Base-by-base conservation (phyloP, 139 green algal genomes). In the Chlorella sp. region DNA sequence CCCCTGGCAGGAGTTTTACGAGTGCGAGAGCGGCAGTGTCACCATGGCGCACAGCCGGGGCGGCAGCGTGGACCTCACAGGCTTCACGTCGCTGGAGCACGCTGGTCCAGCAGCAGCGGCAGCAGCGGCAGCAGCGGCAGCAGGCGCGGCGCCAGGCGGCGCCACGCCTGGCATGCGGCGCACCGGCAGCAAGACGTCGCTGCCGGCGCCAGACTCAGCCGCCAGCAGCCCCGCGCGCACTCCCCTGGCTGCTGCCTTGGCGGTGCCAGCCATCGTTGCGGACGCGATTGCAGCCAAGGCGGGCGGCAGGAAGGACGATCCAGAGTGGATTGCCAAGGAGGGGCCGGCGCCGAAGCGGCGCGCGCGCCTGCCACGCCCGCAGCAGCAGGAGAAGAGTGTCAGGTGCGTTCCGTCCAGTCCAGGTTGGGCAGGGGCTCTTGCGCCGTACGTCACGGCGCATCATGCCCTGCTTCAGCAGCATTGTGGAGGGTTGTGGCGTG, bases 301-400 rank as follows among this genome's bases (percentile, higher is more conserved):
- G 13, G 67, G 30, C 34, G 34, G 3, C 30, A 32, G 28, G 36
- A 11, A 32, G 38, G 34, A 17, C 13, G 60, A 84, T n/a, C 87
- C 87, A 17, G 48, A 17, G 1, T 91, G 88, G 82, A n/a, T 91
- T 24, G 34, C 46, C 22, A 43, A 56, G 54, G 90, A 90, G 77
- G 26, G 81, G 67, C 82, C 82, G 65, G 69, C 43, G 44, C 72
- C 81, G 9, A 32, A 43, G 60, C 85, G 92, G 41, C 86, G 93
- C 13, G 62, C 84, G 20, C 44, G 64, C n/a, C 87, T 95, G 82
- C 93, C 92, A 9, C 54, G 82, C n/a, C 95, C 95, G 3, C 44
- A 82, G 65, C 87, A 97, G 83, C 68, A 89, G 80, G 95, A 98
- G 86, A 94, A 94, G 82, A 91, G 76, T 60, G 90, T 98, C 44